phyloP scores from a whole-genome alignment of 2,329 filamentous ascomycete species.

The Gyromitra esculenta region DNA sequence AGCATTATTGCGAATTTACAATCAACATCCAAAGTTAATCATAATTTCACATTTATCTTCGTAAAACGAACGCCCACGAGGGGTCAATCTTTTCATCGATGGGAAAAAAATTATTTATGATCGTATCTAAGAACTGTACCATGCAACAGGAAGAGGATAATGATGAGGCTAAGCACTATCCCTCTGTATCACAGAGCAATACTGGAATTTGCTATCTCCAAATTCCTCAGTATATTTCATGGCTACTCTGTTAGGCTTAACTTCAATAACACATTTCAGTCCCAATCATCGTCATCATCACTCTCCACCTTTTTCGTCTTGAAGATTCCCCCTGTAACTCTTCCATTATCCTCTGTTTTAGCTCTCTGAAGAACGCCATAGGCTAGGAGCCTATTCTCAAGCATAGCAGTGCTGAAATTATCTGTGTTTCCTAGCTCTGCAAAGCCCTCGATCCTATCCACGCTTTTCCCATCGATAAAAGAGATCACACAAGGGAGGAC shows the following conservation, averaged over 20 bases:
- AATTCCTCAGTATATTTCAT: not conserved
- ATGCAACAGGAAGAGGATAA: not conserved
- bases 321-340: constrained; percentile 57
- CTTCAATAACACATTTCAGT: constrained; percentile 59
- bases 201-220: not conserved
- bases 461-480: constrained; percentile 67
- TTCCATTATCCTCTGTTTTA: constrained; percentile 65
- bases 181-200: not conserved
- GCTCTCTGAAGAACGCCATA: constrained; percentile 66
- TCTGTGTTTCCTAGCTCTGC: constrained; percentile 68
- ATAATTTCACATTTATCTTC: not conserved
- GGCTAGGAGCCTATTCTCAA: constrained; percentile 66
- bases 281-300: constrained; percentile 64
- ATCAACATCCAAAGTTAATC: not conserved
- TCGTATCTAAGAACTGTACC: not conserved
- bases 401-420: constrained; percentile 66
- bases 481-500: constrained; percentile 69
- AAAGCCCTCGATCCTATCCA: constrained; percentile 69
- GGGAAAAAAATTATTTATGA: not conserved
- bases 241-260: not conserved
- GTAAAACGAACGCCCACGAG: not conserved
- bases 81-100: not conserved
- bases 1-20: not conserved
- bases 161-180: not conserved
- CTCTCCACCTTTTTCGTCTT: constrained; percentile 59